Conservation (phyloP, 352 stramenopile species). For the Phytophthora vignae region DNA sequence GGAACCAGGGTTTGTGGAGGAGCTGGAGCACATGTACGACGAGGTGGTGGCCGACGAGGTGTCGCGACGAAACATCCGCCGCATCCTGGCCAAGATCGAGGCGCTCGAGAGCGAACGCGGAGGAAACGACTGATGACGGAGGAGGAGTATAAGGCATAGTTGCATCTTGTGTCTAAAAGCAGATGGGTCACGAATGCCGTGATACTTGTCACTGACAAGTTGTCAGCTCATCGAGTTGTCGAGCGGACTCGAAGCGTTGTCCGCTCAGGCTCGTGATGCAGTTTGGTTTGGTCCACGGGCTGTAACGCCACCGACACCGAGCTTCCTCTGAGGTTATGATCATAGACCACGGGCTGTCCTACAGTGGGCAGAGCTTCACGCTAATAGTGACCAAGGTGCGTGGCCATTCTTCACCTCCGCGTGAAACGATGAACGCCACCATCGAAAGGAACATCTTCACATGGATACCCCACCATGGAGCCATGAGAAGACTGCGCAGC, state of each 20-base stretch:
- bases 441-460: not conserved
- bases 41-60: constrained; percentile 69
- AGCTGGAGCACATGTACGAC: constrained; percentile 69
- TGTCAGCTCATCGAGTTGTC: no score
- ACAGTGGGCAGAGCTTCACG: not conserved
- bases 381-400: not conserved
- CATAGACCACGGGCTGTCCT: no score
- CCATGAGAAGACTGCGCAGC: not conserved
- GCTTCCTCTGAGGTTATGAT: no score
- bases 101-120: constrained; percentile 16
- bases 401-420: constrained; percentile 1
- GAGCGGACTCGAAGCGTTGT: no score
- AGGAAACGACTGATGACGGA: not conserved
- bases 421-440: constrained; percentile 2
- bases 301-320: no score
- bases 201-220: no score
- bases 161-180: no score
- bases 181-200: no score
- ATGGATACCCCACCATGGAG: not conserved
- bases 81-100: constrained; percentile 73
- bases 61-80: constrained; percentile 73
- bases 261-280: no score
- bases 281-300: no score
- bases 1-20: constrained; percentile 48
- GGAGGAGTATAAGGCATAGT: no score